Evolutionary conservation across 2,329 filamentous ascomycete species (phyloP).

Genomic region (Erysiphe pulchra): DNA sequence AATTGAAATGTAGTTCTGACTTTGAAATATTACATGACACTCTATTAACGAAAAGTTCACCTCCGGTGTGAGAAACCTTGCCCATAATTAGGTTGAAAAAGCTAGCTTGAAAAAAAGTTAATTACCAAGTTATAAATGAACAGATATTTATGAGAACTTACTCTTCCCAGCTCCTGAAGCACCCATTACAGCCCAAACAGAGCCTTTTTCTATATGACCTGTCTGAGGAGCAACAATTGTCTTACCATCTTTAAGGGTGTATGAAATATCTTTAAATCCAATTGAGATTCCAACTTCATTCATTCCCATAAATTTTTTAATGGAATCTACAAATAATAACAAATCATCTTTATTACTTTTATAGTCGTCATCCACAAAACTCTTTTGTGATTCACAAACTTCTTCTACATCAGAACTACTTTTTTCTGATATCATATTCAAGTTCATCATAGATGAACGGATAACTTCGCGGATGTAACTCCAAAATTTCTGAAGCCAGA

Average conservation of each 20-base stretch:
- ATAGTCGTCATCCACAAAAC: constrained; percentile 9
- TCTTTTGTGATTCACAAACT: neutral
- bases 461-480: constrained; percentile 17
- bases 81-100: constrained; percentile 37
- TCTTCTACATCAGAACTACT: neutral
- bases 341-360: constrained; percentile 11
- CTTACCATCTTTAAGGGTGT: constrained; percentile 19
- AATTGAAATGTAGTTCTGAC: constrained; percentile 2
- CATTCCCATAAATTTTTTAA: constrained; percentile 24
- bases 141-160: constrained; percentile 2
- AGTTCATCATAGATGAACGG: constrained; percentile 14
- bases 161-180: constrained; percentile 31
- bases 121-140: constrained; percentile 2
- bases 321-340: constrained; percentile 25
- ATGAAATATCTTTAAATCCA: constrained; percentile 23
- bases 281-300: constrained; percentile 27
- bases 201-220: constrained; percentile 25
- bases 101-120: constrained; percentile 14
- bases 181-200: constrained; percentile 32
- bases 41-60: constrained; percentile 24
- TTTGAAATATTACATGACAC: constrained; percentile 10
- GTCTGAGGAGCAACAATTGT: constrained; percentile 25
- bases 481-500: too few species aligned
- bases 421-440: constrained; percentile 10
- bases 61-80: constrained; percentile 24